Conservation (phyloP, 441 rosid species). For the Gossypium schwendimanii region DNA sequence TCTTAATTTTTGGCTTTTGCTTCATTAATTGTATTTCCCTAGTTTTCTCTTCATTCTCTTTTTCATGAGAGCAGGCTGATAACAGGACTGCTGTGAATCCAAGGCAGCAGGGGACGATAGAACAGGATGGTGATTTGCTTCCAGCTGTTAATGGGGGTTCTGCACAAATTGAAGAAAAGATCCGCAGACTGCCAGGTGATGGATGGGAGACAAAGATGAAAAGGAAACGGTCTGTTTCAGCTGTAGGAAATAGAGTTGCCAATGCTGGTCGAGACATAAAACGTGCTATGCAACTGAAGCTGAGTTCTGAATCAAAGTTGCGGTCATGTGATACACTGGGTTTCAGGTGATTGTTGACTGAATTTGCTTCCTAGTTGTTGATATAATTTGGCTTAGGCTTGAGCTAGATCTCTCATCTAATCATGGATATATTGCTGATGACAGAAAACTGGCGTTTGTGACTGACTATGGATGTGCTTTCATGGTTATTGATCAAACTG, state of each 20-base stretch:
- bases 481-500: background rate
- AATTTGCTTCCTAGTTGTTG: constrained; percentile 3
- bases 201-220: constrained; percentile 92
- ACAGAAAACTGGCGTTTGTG: background rate
- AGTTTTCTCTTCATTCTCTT: background rate
- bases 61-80: constrained; percentile 42
- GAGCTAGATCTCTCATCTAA: background rate
- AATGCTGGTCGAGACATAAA: constrained; percentile 55
- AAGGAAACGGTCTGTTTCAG: constrained; percentile 82
- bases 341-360: constrained; percentile 51
- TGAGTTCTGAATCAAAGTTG: constrained; percentile 54
- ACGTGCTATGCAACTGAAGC: constrained; percentile 51
- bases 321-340: constrained; percentile 58
- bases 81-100: constrained; percentile 37
- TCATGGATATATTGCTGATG: background rate
- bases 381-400: background rate
- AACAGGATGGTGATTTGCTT: constrained; percentile 56
- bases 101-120: constrained; percentile 49
- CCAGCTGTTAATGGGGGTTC: constrained; percentile 46
- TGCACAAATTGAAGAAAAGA: constrained; percentile 61
- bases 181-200: constrained; percentile 77
- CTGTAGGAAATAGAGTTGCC: constrained; percentile 54
- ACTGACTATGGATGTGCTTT: background rate
- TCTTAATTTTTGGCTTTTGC: constrained; percentile 1
- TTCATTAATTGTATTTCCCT: background rate